Evolutionary conservation across 179 eudicot species (phyloP).

Genomic region (Camellia oleifera): DNA sequence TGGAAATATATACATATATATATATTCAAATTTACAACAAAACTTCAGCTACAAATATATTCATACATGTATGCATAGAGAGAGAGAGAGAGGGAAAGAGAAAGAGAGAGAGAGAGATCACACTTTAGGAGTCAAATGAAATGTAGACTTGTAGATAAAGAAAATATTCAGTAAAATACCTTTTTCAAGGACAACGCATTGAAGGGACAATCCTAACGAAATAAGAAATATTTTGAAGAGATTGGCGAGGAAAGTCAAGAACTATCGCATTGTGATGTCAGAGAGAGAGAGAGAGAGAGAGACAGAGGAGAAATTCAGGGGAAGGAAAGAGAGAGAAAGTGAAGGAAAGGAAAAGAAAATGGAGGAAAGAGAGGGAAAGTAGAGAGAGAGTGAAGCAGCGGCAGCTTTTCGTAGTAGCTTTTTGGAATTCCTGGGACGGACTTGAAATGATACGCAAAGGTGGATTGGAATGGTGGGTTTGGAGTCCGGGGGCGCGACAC

Average conservation of each 20-base stretch:
- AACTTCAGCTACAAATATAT: background rate
- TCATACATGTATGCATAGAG: background rate
- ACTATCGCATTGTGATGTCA: background rate
- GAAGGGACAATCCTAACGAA: background rate
- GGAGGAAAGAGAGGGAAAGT: background rate
- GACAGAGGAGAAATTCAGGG: background rate
- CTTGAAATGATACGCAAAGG: background rate
- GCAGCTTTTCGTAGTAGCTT: background rate
- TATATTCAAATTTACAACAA: background rate
- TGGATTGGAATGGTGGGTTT: background rate
- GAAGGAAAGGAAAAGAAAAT: background rate
- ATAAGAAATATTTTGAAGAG: background rate
- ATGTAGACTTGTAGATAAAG: background rate
- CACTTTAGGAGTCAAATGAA: background rate
- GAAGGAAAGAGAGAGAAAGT: background rate
- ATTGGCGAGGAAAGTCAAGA: background rate
- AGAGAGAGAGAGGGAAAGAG: background rate
- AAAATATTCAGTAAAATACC: background rate
- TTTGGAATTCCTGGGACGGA: conserved; percentile 3
- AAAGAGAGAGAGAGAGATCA: background rate
- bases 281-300: background rate
- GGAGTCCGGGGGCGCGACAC: background rate
- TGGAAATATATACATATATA: background rate
- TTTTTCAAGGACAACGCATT: background rate
- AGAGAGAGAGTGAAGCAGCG: background rate